Conservation (phyloP, 441 rosid species). For the Aleurites moluccanus region DNA sequence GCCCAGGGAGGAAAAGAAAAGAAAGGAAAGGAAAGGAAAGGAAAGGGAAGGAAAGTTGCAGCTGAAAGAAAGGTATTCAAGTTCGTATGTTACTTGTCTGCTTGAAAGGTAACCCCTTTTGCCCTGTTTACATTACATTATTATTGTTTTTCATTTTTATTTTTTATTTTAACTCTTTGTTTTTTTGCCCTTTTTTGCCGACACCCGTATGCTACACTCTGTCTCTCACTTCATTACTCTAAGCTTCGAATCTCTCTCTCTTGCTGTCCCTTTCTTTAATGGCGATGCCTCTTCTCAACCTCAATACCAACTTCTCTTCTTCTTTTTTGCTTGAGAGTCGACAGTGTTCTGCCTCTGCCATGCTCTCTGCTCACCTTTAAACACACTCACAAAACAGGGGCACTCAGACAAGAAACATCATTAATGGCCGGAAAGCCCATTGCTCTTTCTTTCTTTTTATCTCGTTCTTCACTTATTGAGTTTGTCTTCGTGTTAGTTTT, state of each 20-base stretch:
- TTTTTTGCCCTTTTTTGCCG: conserved; percentile 34
- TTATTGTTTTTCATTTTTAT: background rate
- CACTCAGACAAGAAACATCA: background rate
- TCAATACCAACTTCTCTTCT: conserved; percentile 6
- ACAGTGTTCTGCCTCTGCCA: conserved; percentile 25
- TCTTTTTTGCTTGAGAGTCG: conserved; percentile 22
- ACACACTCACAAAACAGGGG: conserved; percentile 11
- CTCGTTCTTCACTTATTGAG: conserved; percentile 27
- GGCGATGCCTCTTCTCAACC: conserved; percentile 39
- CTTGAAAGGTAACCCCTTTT: background rate
- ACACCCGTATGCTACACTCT: conserved; percentile 22
- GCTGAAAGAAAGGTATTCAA: background rate
- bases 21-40: background rate
- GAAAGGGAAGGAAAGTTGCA: background rate
- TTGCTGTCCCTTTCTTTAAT: conserved; percentile 36
- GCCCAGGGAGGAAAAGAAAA: background rate
- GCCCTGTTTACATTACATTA: background rate
- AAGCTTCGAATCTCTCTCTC: conserved; percentile 56
- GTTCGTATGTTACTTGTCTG: background rate
- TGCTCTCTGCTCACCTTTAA: conserved; percentile 31
- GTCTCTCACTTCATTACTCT: conserved; percentile 48
- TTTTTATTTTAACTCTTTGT: background rate
- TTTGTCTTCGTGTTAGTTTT: conserved; percentile 23
- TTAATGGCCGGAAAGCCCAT: conserved; percentile 42
- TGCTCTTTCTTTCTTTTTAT: conserved; percentile 22